Percentiles rank a stretch among this genome's conserved stretches.
These are phyloP conservation scores for Emergomyces africanus DNA, from an alignment of 2,329 filamentous ascomycete genomes.

Conservation along the genomic window DNA sequence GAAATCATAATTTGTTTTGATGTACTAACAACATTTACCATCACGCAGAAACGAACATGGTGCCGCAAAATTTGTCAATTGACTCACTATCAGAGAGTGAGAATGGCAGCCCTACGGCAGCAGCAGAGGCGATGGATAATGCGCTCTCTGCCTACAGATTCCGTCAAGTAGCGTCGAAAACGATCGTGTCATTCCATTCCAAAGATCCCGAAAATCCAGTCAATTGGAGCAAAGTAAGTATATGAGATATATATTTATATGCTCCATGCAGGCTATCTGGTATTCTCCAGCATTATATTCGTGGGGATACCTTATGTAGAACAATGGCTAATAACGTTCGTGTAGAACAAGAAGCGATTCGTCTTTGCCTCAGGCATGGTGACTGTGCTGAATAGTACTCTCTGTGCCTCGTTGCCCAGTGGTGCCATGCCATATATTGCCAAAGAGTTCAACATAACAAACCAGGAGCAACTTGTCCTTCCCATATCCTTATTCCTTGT, in stretches of 20 bases:
- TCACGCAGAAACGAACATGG: background rate
- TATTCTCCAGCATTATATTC: background rate
- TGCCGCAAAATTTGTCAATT: background rate
- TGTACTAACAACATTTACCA: background rate
- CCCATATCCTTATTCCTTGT: constrained; percentile 30
- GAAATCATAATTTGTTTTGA: background rate
- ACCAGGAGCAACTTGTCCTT: constrained; percentile 22
- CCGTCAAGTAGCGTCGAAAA: constrained; percentile 24
- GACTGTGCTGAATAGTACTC: constrained; percentile 28
- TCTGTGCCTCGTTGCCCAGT: constrained; percentile 28
- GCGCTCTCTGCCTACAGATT: constrained; percentile 14
- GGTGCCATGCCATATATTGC: constrained; percentile 27
- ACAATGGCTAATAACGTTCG: background rate
- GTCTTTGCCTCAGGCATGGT: constrained; percentile 23
- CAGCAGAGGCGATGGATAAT: background rate
- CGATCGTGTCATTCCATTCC: constrained; percentile 22
- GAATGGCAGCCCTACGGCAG: background rate
- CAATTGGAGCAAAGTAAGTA: constrained; percentile 22
- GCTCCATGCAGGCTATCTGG: background rate
- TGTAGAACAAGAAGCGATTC: constrained; percentile 21
- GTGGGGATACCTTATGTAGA: background rate
- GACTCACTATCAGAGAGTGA: background rate
- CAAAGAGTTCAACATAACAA: constrained; percentile 22
- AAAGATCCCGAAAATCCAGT: constrained; percentile 23
- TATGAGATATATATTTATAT: too few relatives aligned